Evolutionary conservation across 2,329 filamentous ascomycete genomes (phyloP).

Genomic region (Fusarium brachygibbosum): DNA sequence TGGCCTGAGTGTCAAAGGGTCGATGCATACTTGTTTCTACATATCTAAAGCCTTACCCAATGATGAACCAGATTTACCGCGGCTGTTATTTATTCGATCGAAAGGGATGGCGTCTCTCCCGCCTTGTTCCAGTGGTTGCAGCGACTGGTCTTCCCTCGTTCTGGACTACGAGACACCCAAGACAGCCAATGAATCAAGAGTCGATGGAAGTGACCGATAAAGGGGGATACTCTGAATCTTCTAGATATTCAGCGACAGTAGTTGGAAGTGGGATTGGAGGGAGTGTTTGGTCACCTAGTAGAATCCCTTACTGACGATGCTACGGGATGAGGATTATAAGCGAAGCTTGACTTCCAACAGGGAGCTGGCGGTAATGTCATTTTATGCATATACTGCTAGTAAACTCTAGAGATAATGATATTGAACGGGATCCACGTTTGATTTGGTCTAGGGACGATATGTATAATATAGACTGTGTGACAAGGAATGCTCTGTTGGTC

Average conservation of each 20-base stretch:
- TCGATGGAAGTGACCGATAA: not conserved
- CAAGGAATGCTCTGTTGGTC: not conserved
- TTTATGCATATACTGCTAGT: not conserved
- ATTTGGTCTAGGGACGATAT: no score
- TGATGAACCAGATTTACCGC: not conserved
- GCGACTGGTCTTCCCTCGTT: not conserved
- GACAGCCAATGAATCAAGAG: not conserved
- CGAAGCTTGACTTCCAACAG: not conserved
- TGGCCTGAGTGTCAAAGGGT: not conserved
- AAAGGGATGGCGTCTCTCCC: not conserved
- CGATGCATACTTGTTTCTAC: not conserved
- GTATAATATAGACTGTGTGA: not conserved
- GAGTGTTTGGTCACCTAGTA: no score
- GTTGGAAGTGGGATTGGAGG: no score
- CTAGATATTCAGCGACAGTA: no score
- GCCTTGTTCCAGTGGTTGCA: not conserved
- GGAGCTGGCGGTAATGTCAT: not conserved
- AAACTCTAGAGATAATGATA: not conserved
- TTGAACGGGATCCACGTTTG: not conserved
- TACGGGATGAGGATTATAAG: no score
- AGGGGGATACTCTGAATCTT: not conserved
- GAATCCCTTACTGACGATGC: no score
- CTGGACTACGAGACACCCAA: not conserved
- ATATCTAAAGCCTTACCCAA: not conserved
- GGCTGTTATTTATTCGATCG: not conserved